phyloP scores from a whole-genome alignment of 2,329 filamentous ascomycete genomes.

The Onygenales sp. region DNA sequence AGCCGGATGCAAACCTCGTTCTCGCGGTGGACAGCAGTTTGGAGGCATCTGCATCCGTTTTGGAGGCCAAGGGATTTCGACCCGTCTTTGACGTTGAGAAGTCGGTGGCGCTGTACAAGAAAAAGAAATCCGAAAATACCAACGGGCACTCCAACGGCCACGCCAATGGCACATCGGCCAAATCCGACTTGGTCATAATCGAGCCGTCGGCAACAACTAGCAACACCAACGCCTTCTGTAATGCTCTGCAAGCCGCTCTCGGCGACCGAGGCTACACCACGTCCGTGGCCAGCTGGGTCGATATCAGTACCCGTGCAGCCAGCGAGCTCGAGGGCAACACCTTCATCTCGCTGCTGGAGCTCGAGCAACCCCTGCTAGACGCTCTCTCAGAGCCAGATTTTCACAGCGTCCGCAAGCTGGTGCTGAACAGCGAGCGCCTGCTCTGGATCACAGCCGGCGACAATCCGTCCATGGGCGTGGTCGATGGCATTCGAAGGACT shows the following conservation, averaged over 20 bases:
- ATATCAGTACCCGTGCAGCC: not conserved
- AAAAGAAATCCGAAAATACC: not conserved
- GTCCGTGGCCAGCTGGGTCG: not conserved
- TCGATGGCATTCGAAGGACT: not conserved
- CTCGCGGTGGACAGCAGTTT: not conserved
- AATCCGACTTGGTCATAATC: not conserved
- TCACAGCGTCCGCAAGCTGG: not conserved
- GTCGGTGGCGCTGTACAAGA: not conserved
- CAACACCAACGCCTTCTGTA: not conserved
- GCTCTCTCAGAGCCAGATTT: not conserved
- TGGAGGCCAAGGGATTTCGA: not conserved
- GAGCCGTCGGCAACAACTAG: not conserved
- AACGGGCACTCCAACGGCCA: not conserved
- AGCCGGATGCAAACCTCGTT: not conserved
- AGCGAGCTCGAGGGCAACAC: not conserved
- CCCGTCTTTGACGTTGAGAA: not conserved
- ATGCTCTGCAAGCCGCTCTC: not conserved
- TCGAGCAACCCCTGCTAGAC: not conserved
- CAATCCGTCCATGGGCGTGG: not conserved
- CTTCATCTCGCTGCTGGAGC: slow-evolving; percentile 1
- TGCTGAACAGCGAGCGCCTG: not conserved
- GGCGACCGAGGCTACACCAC: not conserved
- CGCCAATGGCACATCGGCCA: not conserved
- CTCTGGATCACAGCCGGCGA: not conserved
- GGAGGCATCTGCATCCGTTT: not conserved